phyloP scores from a whole-genome alignment of 2,329 filamentous ascomycete species.

The Monosporascus sp. region DNA sequence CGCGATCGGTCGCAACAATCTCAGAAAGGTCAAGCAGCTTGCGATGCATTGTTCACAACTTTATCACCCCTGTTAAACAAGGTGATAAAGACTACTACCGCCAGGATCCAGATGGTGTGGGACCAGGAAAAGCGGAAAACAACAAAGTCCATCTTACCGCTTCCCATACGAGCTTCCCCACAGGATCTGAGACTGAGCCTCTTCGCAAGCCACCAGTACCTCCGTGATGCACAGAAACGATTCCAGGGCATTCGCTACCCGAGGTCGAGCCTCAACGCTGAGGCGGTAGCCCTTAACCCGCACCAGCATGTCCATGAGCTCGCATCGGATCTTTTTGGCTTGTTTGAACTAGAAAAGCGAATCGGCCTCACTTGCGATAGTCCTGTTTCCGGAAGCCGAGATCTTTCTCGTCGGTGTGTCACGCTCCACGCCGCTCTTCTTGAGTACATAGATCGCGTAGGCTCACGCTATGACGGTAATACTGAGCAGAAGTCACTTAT shows the following conservation, averaged over 20 bases:
- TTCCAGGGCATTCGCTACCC: background rate
- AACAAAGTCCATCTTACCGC: slow-evolving; percentile 33
- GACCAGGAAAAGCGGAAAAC: slow-evolving; percentile 30
- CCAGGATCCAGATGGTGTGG: slow-evolving; percentile 31
- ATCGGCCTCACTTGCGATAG: background rate
- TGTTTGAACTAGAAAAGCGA: slow-evolving; percentile 11
- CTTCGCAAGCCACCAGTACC: slow-evolving; percentile 31
- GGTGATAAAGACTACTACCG: slow-evolving; percentile 20
- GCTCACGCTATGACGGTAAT: slow-evolving; percentile 35
- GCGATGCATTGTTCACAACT: slow-evolving; percentile 23
- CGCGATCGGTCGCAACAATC: slow-evolving; percentile 25
- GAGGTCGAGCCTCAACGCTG: background rate
- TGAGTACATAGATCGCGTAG: slow-evolving; percentile 30
- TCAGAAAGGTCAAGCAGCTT: slow-evolving; percentile 7
- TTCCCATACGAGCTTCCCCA: slow-evolving; percentile 33
- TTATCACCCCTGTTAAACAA: slow-evolving; percentile 23
- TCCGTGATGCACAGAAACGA: slow-evolving; percentile 14
- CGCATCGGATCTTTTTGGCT: slow-evolving; percentile 4
- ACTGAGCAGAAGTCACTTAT: slow-evolving; percentile 45
- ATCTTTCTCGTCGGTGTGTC: slow-evolving; percentile 2
- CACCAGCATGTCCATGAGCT: slow-evolving; percentile 8
- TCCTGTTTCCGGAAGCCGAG: background rate
- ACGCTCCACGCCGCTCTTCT: slow-evolving; percentile 28
- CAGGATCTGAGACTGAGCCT: slow-evolving; percentile 31
- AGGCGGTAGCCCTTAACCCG: background rate